Percentiles rank a stretch among this genome's conserved stretches.
Evolutionary conservation across 306 rosid species (phyloP).

Genomic region (Vigna mungo): DNA sequence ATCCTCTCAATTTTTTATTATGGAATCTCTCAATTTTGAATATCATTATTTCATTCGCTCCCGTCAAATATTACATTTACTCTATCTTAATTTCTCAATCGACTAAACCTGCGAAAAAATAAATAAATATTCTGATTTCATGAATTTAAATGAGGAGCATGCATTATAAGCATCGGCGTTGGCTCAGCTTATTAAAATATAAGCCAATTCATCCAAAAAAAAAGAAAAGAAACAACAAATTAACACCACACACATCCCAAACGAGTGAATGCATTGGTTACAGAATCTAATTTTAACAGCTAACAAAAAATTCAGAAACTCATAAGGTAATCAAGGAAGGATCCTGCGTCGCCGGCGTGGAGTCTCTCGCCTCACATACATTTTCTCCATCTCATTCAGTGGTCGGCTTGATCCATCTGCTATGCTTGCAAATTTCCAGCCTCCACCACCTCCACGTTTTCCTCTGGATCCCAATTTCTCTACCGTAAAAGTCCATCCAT

Average conservation of each 20-base stretch:
- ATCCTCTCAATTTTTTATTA: no score
- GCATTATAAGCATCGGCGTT: slow-evolving; percentile 17
- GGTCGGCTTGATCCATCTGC: slow-evolving; percentile 93
- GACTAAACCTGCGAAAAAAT: no score
- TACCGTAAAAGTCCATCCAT: slow-evolving; percentile 83
- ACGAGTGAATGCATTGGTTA: slow-evolving; percentile 31
- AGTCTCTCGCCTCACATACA: slow-evolving; percentile 87
- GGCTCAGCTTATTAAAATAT: slow-evolving; percentile 26
- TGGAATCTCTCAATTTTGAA: no score
- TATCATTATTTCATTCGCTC: no score
- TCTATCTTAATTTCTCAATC: no score
- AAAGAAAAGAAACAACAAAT: slow-evolving; percentile 2
- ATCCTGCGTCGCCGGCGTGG: slow-evolving; percentile 82
- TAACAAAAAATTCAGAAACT: slow-evolving; percentile 19
- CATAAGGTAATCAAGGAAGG: slow-evolving; percentile 62
- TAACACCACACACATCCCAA: slow-evolving; percentile 35
- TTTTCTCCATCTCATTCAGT: slow-evolving; percentile 81
- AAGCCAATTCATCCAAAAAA: slow-evolving; percentile 24
- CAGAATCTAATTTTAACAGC: slow-evolving; percentile 36
- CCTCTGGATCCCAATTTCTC: slow-evolving; percentile 87
- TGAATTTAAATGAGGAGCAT: background rate
- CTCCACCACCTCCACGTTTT: slow-evolving; percentile 84
- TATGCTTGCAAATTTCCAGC: slow-evolving; percentile 89
- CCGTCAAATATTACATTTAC: no score
- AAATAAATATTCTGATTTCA: no score